Conservation (phyloP, 2,329 filamentous ascomycete species). For the Ophiocordyceps unilateralis region DNA sequence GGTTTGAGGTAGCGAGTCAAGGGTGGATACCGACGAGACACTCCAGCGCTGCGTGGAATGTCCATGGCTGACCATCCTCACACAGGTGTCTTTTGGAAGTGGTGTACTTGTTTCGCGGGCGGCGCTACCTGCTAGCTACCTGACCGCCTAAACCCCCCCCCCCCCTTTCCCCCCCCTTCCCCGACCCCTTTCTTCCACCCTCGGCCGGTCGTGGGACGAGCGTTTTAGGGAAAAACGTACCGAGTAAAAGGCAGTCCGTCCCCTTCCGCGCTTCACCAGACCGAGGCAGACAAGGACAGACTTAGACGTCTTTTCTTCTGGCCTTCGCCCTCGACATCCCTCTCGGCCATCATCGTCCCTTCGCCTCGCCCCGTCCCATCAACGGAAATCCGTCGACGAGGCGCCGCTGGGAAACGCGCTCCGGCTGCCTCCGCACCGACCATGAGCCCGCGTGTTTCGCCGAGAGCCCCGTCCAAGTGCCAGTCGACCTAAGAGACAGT, state of each 20-base stretch:
- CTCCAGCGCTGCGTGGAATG: neutral
- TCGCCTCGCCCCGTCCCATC: neutral
- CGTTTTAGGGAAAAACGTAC: neutral
- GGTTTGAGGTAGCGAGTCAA: neutral
- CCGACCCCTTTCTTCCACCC: neutral
- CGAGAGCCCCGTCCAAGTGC: neutral
- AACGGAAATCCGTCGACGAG: too few relatives aligned
- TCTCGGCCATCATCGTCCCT: neutral
- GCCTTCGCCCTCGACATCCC: neutral
- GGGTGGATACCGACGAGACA: neutral
- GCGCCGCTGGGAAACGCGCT: neutral
- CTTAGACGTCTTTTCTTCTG: neutral
- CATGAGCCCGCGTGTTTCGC: neutral
- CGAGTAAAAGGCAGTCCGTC: neutral
- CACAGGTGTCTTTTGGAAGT: neutral
- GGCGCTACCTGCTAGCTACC: neutral
- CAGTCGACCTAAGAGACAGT: neutral
- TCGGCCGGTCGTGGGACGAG: neutral
- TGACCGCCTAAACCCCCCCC: neutral
- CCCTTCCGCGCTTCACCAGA: neutral
- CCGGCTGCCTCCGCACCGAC: neutral
- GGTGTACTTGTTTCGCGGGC: neutral
- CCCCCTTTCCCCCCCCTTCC: neutral
- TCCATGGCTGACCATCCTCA: too few relatives aligned
- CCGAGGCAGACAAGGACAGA: neutral